Evolutionary conservation across 2,329 filamentous ascomycete genomes (phyloP).

Genomic region (Aspergillus udagawae): DNA sequence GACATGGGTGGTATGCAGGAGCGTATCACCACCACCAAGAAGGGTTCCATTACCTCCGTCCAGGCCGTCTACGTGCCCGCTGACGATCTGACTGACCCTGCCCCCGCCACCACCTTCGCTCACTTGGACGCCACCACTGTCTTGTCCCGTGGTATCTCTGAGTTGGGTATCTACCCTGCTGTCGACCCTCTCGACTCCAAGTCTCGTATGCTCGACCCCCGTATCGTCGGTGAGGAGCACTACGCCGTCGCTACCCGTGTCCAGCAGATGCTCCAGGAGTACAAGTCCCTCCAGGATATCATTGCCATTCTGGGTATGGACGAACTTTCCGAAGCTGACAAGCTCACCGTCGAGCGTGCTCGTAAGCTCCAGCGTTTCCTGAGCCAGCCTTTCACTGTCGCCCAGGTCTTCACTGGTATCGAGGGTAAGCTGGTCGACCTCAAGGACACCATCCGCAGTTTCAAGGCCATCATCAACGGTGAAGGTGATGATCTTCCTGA

Average conservation of each 20-base stretch:
- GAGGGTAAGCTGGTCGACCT: constrained; percentile 96
- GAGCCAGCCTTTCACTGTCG: constrained; percentile 95
- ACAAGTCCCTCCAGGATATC: constrained; percentile 99
- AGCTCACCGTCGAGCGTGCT: constrained; percentile 99
- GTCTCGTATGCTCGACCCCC: constrained; percentile 98
- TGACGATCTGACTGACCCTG: constrained; percentile 99
- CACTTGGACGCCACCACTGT: constrained; percentile 99
- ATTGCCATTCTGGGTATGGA: constrained; percentile 99
- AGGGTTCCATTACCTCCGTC: constrained; percentile 99
- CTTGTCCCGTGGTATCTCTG: constrained; percentile 99
- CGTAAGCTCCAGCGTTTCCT: constrained; percentile 99
- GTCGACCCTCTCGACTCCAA: constrained; percentile 99
- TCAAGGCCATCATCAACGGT: constrained; percentile 94
- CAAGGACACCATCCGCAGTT: constrained; percentile 95
- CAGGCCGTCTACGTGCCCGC: constrained; percentile 99
- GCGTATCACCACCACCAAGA: constrained; percentile 98
- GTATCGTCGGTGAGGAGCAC: constrained; percentile 97
- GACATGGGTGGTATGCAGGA: constrained; percentile 99
- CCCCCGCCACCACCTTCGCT: constrained; percentile 98
- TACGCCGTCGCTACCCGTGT: constrained; percentile 92
- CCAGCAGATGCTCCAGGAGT: constrained; percentile 99
- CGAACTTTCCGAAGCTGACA: constrained; percentile 97
- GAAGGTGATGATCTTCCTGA: constrained; percentile 96
- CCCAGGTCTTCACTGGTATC: constrained; percentile 69
- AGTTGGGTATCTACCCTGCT: constrained; percentile 99